Evolutionary conservation across 176 grass and related monocot species (phyloP).

Genomic region (Musa itinerans): DNA sequence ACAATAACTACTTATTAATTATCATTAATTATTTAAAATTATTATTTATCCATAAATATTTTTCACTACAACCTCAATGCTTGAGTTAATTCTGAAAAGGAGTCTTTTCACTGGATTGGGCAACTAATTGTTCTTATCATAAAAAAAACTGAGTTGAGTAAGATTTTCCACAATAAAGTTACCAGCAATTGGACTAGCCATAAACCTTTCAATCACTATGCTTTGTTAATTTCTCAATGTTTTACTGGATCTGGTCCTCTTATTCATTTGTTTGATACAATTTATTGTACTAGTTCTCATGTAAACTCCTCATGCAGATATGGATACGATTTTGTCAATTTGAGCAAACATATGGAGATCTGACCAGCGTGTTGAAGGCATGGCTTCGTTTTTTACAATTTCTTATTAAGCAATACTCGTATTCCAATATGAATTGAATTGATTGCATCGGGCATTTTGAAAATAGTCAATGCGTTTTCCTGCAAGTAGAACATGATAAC

Average conservation of each 20-base stretch:
- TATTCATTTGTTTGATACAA: not conserved
- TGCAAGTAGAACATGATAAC: too few relatives aligned
- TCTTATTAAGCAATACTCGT: not conserved
- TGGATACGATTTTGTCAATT: conserved; percentile 83
- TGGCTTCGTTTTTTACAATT: not conserved
- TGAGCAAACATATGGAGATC: conserved; percentile 81
- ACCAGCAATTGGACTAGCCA: too few relatives aligned
- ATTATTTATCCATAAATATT: not conserved
- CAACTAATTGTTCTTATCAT: not conserved
- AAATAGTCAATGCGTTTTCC: too few relatives aligned
- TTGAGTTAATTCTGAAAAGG: too few relatives aligned
- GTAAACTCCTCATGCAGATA: conserved; percentile 42
- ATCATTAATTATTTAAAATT: not conserved
- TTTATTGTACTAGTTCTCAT: conserved; percentile 5
- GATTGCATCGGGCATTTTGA: too few relatives aligned
- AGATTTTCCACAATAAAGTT: too few relatives aligned
- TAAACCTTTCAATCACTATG: too few relatives aligned
- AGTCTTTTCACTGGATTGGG: not conserved
- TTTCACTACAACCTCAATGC: too few relatives aligned
- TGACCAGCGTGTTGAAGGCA: conserved; percentile 96
- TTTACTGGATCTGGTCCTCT: not conserved
- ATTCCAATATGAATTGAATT: not conserved
- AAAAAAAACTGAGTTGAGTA: too few relatives aligned
- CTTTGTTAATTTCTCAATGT: not conserved
- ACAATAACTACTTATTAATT: not conserved